phyloP scores from a whole-genome alignment of 225 moss, liverwort and hornwort genomes.

The Sphagnum tenellum region DNA sequence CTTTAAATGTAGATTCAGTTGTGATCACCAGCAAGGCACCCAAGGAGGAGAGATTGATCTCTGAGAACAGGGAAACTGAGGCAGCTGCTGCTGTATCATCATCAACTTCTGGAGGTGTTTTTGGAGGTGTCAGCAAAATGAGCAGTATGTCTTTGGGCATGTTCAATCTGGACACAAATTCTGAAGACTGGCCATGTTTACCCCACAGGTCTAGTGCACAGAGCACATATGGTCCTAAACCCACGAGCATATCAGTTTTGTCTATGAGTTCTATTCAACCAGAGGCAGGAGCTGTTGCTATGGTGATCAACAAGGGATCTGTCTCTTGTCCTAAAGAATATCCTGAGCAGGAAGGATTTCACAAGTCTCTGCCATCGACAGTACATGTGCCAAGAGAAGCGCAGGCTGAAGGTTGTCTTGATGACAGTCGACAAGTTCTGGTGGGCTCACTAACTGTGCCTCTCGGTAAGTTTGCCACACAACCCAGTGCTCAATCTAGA shows the following conservation, averaged over 20 bases:
- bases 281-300: too few relatives aligned
- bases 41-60: constrained; percentile 11
- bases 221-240: constrained; percentile 7
- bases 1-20: background rate
- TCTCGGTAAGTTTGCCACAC: constrained; percentile 38
- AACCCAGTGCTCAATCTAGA: constrained; percentile 5
- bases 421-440: constrained; percentile 27
- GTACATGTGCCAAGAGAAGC: too few relatives aligned
- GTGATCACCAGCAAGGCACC: background rate
- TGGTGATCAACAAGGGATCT: too few relatives aligned
- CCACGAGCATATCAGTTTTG: background rate
- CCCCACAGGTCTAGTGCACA: constrained; percentile 13
- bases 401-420: background rate
- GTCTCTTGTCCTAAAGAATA: background rate
- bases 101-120: constrained; percentile 1
- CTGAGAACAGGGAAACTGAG: background rate
- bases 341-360: constrained; percentile 4
- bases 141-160: background rate
- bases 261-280: background rate
- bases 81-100: constrained; percentile 5
- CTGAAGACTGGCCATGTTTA: constrained; percentile 33
- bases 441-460: constrained; percentile 70
- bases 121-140: constrained; percentile 1
- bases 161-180: constrained; percentile 31
- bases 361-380: too few relatives aligned